phyloP scores from a whole-genome alignment of 2,329 filamentous ascomycete genomes.

The Penicillium frequentans region DNA sequence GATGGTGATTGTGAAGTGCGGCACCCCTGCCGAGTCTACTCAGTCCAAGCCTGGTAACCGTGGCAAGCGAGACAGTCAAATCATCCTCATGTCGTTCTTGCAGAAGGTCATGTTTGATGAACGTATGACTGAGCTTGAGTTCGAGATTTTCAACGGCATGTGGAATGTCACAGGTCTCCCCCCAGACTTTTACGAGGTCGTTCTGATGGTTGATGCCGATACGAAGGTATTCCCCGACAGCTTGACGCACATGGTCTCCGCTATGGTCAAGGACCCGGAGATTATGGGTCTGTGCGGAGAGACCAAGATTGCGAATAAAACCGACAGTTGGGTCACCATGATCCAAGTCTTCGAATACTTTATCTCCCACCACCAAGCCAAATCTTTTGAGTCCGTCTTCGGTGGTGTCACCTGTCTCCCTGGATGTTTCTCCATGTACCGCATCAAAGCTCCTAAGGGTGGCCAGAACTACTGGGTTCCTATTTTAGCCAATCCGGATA shows the following conservation, averaged over 20 bases:
- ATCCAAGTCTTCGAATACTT: constrained; percentile 99
- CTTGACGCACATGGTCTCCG: constrained; percentile 96
- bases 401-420: constrained; percentile 98
- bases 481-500: constrained; percentile 95
- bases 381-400: constrained; percentile 97
- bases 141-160: constrained; percentile 98
- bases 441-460: constrained; percentile 98
- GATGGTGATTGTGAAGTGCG: constrained; percentile 95
- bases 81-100: constrained; percentile 98
- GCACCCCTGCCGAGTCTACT: constrained; percentile 79
- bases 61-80: constrained; percentile 98
- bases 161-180: constrained; percentile 99
- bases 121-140: constrained; percentile 98
- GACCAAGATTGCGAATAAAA: constrained; percentile 99
- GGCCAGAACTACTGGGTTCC: constrained; percentile 99
- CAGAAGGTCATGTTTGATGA: constrained; percentile 99
- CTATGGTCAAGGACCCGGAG: constrained; percentile 98
- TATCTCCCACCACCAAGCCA: constrained; percentile 94
- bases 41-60: constrained; percentile 92
- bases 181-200: constrained; percentile 95
- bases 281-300: constrained; percentile 99
- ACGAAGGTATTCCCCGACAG: constrained; percentile 99
- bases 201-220: constrained; percentile 98
- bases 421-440: constrained; percentile 99
- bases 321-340: constrained; percentile 88